These are phyloP conservation scores for Arabis alpina DNA, from an alignment of 345 rosid genomes.

Conservation along the genomic window DNA sequence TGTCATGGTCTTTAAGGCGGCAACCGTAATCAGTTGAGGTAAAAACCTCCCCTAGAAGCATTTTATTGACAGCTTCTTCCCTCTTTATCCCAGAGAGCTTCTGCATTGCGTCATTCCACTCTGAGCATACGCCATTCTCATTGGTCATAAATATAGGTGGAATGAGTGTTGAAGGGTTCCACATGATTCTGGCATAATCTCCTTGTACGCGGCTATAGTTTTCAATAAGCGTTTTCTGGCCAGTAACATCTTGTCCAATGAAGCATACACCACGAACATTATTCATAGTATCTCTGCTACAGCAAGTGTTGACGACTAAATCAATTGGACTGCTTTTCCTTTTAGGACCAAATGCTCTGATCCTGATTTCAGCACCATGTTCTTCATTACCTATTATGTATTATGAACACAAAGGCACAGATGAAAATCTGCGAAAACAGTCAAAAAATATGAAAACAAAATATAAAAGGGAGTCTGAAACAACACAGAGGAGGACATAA, in stretches of 20 bases:
- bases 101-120: constrained; percentile 88
- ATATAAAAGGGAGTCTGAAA: constrained; percentile 5
- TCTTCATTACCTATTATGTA: constrained; percentile 69
- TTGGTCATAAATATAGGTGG: constrained; percentile 81
- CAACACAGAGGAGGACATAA: constrained; percentile 10
- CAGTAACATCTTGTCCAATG: constrained; percentile 79
- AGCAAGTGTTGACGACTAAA: constrained; percentile 75
- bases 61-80: constrained; percentile 61
- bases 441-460: constrained; percentile 28
- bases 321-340: constrained; percentile 57
- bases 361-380: constrained; percentile 64
- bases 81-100: constrained; percentile 75
- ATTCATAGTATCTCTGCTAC: constrained; percentile 62
- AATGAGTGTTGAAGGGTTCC: constrained; percentile 70
- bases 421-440: constrained; percentile 35
- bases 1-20: constrained; percentile 68
- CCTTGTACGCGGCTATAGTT: constrained; percentile 68
- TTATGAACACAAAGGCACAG: constrained; percentile 45
- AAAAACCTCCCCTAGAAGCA: constrained; percentile 85
- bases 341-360: constrained; percentile 56
- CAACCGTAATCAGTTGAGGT: constrained; percentile 61
- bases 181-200: constrained; percentile 71
- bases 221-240: constrained; percentile 59
- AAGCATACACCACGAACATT: constrained; percentile 79
- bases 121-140: constrained; percentile 71